Base-by-base conservation (phyloP, 371 early-diverging fungal species). In the Mucor ambiguus region DNA sequence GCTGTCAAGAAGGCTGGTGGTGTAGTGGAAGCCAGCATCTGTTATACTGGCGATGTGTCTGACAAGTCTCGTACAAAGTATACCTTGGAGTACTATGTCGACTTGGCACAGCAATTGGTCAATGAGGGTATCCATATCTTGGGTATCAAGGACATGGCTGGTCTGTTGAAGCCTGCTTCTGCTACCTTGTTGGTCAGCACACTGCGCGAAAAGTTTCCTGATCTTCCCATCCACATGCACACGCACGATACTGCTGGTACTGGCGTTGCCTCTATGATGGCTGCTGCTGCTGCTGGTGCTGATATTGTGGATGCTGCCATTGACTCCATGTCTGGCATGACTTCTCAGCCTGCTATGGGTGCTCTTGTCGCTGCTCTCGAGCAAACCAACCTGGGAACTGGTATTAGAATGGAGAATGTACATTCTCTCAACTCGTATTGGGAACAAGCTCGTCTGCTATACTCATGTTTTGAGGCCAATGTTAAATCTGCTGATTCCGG, bases 111-210 rank as follows among this genome's bases (percentile, higher is more conserved):
- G 67, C 82, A 94, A 76, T 85, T 97, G 2, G 97, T 94, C n/a
- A 74, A 88, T 35, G 89, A 91, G 64, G 96, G 96, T 60, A 96
- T 96, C 75, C 96, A 97, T 67, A 91, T 97, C 66, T 76, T 97
- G 32, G 95, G 89, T 46, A 96, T 97, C 78, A 97, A 97, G 84
- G 98, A 97, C 72, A 97, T 97, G 98, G 98, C 98, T 58, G 98
- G 97, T 63, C 84, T 97, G 26, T 85, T 97, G 64, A 96, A 95
- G 81, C 98, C 98, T 16, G 79, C 86, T 22, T 95, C 96, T 9
- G 96, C 98, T 44, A 90, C 77, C 44, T 65, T 94, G 29, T 76
- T 97, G 43, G 76, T 97, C 29, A 86, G 92, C 22, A 85, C 93
- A 60, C 92, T 97, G 72, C 89, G 98, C 60, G 77, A 85, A 66